Base-by-base conservation (phyloP, 2,329 filamentous ascomycete species). In the Chaetomium sp. region DNA sequence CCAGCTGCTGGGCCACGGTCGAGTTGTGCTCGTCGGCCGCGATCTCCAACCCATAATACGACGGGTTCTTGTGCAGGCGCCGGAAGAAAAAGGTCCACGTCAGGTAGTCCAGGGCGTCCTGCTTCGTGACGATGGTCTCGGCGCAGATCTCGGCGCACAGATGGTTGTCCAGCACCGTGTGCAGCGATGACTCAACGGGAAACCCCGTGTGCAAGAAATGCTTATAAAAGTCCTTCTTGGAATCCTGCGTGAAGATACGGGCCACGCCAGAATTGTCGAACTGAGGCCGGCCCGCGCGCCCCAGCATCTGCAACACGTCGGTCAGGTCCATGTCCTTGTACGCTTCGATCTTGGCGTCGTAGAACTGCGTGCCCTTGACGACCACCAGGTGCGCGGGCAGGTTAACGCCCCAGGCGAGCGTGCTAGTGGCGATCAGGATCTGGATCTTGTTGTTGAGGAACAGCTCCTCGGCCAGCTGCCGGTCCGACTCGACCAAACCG, bases 71-170 rank as follows among this genome's bases (percentile, higher is more conserved):
- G 76, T 99, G 94, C 41, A 99, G 75, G 9, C 94, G 81, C 2
- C 95, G 84, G 80, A 99, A 99, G 81, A 99, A 99, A 76, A 99
- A 99, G 0, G 95, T 99, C 94, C 95, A 99, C 0, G 94, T 99
- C 52, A 99, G 75, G 68, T 99, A 99, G 71, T 99, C 95, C 4
- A 99, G 80, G 0, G 94, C 94, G 72, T 99, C 94, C 72, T 99
- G 94, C 71, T 96, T 96, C 7, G 91, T 95, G 36, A 87, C 77
- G 50, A 99, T 89, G 0, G 94, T 99, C 63, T 89, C 91, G 0
- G 94, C 90, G 0, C 91, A 95, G 5, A 97, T 85, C 73, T 99
- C 94, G 57, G 94, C 94, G 59, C 91, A 87, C 69, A 99, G 79
- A 79, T 99, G 95, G 75, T 99, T 96, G 72, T 97, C 92, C 6